Conservation (phyloP, 1,139 yeast species). For the Zygoascus meyerae region DNA sequence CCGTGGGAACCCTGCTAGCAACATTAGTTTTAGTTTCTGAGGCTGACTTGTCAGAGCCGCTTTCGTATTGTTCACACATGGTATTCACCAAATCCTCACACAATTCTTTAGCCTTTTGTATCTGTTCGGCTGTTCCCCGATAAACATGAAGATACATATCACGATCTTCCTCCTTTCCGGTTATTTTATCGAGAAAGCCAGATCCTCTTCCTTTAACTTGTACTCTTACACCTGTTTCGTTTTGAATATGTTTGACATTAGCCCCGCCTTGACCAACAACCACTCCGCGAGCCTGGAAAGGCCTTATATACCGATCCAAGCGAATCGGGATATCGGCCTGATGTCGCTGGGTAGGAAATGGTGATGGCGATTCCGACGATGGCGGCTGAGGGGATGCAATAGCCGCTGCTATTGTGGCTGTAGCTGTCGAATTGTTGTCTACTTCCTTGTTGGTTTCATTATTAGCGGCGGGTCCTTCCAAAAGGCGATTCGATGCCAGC, state of each 20-base stretch:
- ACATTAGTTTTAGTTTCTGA: not conserved
- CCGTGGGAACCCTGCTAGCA: not conserved
- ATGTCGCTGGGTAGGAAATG: constrained; percentile 19
- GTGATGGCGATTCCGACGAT: not conserved
- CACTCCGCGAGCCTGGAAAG: constrained; percentile 30
- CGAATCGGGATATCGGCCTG: constrained; percentile 29
- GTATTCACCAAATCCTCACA: constrained; percentile 32
- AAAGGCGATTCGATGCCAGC: not conserved
- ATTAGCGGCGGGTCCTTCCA: not conserved
- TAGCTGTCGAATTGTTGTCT: not conserved
- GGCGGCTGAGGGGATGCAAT: not conserved
- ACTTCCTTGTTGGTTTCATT: not conserved
- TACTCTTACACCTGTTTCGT: constrained; percentile 33
- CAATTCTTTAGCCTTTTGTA: constrained; percentile 31
- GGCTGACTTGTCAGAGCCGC: not conserved
- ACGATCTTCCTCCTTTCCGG: constrained; percentile 32
- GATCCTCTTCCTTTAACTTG: constrained; percentile 38
- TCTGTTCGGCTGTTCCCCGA: constrained; percentile 25
- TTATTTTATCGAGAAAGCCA: constrained; percentile 31
- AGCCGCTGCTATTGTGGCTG: not conserved
- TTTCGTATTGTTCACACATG: constrained; percentile 17
- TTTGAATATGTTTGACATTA: constrained; percentile 36
- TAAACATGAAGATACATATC: constrained; percentile 31
- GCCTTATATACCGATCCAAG: constrained; percentile 20
- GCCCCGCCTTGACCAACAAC: constrained; percentile 36